Base-by-base conservation (phyloP, 2,329 filamentous ascomycete species). In the Botrytis cinerea region DNA sequence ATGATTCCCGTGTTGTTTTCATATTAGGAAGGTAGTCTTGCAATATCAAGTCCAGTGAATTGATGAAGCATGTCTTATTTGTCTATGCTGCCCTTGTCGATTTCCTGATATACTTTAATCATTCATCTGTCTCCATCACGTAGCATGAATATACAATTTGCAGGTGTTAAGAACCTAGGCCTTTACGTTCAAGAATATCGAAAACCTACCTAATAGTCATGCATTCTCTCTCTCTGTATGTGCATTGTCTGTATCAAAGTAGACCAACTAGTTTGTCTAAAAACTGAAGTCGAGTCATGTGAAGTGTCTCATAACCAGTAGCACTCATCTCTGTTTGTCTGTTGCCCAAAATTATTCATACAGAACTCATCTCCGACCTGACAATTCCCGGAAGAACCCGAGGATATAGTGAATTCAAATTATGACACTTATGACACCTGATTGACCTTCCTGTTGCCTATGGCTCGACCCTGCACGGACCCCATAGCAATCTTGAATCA, bases 371-470 rank as follows among this genome's bases (percentile, higher is more conserved):
- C n/a, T 57, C 35, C n/a, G 66, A 18, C 6, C 35, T 68, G 43
- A 9, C 28, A 43, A 57, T 10, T 12, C 28, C 66, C 25, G 25
- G 16, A 57, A 10, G 25, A 68, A 12, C 9, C 14, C 5, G 1
- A 32, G n/a, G 3, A 57, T 57, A 28, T 40, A 35, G 48, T 68
- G 48, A 68, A 57, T 68, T 43, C 25, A 32, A 32, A 40, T 22
- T 43, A 57, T 68, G 48, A 68, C 35, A 68, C 35, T 22, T 54
- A 57, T 68, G 48, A 68, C 35, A 68, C 35, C 46, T 40, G 35
- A 22, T 40, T 43, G 46, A 68, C 48, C 48, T 54, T 40, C 32
- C 10, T 28, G 35, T 51, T n/a, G 40, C 40, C n/a, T 45, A 63
- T 63, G 14, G 46, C 25, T 67, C 25, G 46, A 68, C 14, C 35